Evolutionary conservation across 2,329 filamentous ascomycete species (phyloP).

Genomic region (Aspergillus persii): DNA sequence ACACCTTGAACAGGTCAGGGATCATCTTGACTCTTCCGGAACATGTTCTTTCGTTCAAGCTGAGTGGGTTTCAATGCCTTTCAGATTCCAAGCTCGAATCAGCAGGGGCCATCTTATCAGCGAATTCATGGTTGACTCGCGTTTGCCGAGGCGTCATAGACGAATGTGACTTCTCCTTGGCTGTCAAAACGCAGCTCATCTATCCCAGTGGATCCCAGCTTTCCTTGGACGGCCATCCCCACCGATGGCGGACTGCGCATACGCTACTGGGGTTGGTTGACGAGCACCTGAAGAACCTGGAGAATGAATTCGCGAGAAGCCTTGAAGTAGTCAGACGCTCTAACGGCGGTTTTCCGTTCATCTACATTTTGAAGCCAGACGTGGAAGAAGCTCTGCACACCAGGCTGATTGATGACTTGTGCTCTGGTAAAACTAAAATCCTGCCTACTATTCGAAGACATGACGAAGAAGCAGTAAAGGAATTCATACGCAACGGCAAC

Average conservation of each 20-base stretch:
- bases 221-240: conserved; percentile 53
- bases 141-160: conserved; percentile 62
- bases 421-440: conserved; percentile 26
- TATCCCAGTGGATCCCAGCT: conserved; percentile 54
- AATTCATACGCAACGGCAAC: conserved; percentile 30
- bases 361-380: conserved; percentile 54
- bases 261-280: conserved; percentile 43
- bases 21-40: conserved; percentile 62
- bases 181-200: conserved; percentile 56
- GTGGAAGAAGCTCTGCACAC: conserved; percentile 47
- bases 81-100: conserved; percentile 46
- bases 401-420: conserved; percentile 44
- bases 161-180: conserved; percentile 59
- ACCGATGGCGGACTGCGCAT: conserved; percentile 51
- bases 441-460: conserved; percentile 22
- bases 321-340: conserved; percentile 50
- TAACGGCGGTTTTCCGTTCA: conserved; percentile 51
- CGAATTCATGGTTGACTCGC: conserved; percentile 51
- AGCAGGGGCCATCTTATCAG: conserved; percentile 49
- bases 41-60: conserved; percentile 63
- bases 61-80: conserved; percentile 60
- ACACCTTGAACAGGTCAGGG: conserved; percentile 48
- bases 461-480: conserved; percentile 21
- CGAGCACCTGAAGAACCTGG: conserved; percentile 35
- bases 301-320: conserved; percentile 40